Evolutionary conservation across 2,329 filamentous ascomycete genomes (phyloP).

Genomic region (Biscogniauxia mediterranea): DNA sequence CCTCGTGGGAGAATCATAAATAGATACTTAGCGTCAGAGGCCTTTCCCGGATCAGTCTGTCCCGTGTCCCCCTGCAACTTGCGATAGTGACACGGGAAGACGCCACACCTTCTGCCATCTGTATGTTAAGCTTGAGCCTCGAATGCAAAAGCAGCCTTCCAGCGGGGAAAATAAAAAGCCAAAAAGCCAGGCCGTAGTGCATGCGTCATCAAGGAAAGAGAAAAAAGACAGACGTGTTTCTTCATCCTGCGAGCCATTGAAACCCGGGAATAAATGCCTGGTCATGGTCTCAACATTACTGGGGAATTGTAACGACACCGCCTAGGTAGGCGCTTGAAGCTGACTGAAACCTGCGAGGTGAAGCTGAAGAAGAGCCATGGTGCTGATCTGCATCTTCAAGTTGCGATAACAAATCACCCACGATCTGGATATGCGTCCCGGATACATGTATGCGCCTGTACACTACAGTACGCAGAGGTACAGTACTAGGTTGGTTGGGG

Average conservation of each 20-base stretch:
- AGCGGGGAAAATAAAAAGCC: too few species aligned
- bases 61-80: too few species aligned
- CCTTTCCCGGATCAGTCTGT: too few species aligned
- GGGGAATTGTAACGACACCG: neutral
- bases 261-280: slow-evolving; percentile 4
- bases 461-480: too few species aligned
- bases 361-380: neutral
- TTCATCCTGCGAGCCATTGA: slow-evolving; percentile 1
- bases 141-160: neutral
- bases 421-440: neutral
- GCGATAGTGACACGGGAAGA: neutral
- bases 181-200: slow-evolving; percentile 15
- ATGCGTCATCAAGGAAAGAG: slow-evolving; percentile 17
- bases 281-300: slow-evolving; percentile 3
- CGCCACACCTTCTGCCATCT: neutral
- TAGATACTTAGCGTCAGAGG: too few species aligned
- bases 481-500: neutral
- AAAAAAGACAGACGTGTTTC: slow-evolving; percentile 1
- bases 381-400: neutral
- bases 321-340: neutral
- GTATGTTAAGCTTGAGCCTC: neutral
- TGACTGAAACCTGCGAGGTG: neutral
- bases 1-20: too few species aligned
- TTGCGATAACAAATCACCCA: neutral
- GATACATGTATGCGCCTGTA: neutral